Evolutionary conservation across 2,329 filamentous ascomycete genomes (phyloP).

Genomic region (Ophiostoma australiae): DNA sequence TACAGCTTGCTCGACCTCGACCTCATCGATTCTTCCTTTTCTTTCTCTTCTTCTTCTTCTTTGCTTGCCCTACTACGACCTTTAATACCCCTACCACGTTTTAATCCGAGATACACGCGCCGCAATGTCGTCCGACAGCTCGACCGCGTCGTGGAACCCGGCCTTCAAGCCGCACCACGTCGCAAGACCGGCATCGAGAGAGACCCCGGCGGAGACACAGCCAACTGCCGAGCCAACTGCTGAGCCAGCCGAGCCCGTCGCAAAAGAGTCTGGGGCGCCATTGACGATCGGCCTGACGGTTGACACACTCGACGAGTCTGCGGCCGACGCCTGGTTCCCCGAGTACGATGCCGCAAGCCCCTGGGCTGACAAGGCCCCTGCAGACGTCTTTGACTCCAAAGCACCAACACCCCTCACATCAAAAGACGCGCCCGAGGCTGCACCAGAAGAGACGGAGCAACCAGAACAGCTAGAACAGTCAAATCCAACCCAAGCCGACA

Average conservation of each 20-base stretch:
- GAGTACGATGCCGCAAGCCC: conserved; percentile 32
- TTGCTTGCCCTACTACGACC: not conserved
- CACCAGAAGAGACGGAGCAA: not conserved
- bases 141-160: conserved; percentile 41
- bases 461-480: not conserved
- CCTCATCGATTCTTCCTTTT: not conserved
- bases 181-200: not conserved
- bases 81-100: not conserved
- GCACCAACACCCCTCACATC: not conserved
- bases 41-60: not conserved
- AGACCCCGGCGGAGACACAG: not conserved
- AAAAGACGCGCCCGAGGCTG: not conserved
- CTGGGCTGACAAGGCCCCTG: conserved; percentile 18
- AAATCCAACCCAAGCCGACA: not conserved
- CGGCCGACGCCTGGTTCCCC: conserved; percentile 33
- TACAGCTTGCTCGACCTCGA: not conserved
- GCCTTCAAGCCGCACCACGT: conserved; percentile 46
- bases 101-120: conserved; percentile 14
- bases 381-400: conserved; percentile 19
- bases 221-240: not conserved
- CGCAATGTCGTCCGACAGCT: conserved; percentile 42
- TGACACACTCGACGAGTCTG: conserved; percentile 18
- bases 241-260: not conserved
- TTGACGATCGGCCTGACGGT: not conserved
- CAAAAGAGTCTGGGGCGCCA: not conserved